phyloP scores from a whole-genome alignment of 2,329 filamentous ascomycete genomes.

The Penicillium sclerotiorum region DNA sequence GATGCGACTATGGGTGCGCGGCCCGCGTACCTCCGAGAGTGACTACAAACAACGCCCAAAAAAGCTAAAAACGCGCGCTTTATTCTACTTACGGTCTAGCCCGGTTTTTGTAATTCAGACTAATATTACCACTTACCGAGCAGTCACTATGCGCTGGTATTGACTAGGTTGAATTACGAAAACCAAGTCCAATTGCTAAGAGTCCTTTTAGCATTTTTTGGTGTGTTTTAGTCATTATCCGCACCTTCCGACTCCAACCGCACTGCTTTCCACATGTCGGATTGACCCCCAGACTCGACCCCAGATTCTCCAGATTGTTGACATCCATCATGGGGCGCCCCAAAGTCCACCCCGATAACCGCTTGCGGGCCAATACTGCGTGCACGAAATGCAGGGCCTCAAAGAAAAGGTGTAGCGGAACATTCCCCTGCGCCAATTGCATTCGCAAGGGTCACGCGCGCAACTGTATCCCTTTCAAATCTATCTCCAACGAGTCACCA shows the following conservation, averaged over 20 bases:
- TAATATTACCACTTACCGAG: too few species aligned
- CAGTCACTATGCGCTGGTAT: too few species aligned
- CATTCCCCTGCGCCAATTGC: constrained; percentile 53
- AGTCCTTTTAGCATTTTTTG: too few species aligned
- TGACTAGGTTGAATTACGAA: too few species aligned
- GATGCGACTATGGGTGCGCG: too few species aligned
- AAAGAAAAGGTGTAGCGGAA: constrained; percentile 56
- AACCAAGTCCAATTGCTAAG: too few species aligned
- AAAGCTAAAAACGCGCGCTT: too few species aligned
- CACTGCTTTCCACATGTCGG: neutral
- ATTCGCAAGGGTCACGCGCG: constrained; percentile 46
- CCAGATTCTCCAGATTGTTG: constrained; percentile 7
- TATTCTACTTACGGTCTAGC: too few species aligned
- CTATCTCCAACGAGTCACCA: constrained; percentile 23
- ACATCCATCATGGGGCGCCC: constrained; percentile 54
- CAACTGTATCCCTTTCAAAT: constrained; percentile 40
- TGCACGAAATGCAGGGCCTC: constrained; percentile 53
- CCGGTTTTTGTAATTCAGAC: too few species aligned
- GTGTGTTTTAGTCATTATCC: too few species aligned
- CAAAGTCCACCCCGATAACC: constrained; percentile 53
- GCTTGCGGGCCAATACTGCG: constrained; percentile 53
- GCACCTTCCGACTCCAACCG: neutral
- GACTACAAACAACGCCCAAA: too few species aligned
- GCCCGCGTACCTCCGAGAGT: constrained; percentile 11
- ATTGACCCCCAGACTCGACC: neutral